phyloP scores from a whole-genome alignment of 2,329 filamentous ascomycete genomes.

The Dothistroma pini region DNA sequence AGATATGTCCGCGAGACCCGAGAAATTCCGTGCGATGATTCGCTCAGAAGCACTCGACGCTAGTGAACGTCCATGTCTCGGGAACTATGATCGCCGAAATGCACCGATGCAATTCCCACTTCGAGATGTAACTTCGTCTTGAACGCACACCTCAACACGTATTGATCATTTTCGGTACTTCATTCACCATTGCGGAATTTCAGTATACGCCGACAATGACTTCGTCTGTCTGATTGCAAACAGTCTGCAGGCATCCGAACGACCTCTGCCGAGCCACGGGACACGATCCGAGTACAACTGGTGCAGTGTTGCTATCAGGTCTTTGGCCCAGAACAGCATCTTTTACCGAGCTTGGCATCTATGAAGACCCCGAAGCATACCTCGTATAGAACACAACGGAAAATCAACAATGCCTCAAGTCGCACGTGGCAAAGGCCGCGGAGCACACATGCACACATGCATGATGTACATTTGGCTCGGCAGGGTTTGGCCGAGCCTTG shows the following conservation, averaged over 20 bases:
- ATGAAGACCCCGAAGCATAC: not conserved
- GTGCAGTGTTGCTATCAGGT: not conserved
- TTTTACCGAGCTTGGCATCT: not conserved
- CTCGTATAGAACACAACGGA: not conserved
- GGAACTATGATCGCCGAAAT: not conserved
- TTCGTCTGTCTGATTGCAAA: no score
- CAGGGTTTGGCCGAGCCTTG: conserved; percentile 4
- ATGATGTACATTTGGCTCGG: conserved; percentile 4
- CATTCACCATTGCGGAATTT: no score
- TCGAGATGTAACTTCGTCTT: not conserved
- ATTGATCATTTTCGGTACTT: no score
- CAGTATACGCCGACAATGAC: no score
- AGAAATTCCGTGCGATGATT: not conserved
- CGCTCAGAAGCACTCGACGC: not conserved
- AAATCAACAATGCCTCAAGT: not conserved
- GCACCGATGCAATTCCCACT: not conserved
- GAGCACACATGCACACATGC: conserved; percentile 1
- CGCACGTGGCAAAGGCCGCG: not conserved
- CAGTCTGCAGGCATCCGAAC: not conserved
- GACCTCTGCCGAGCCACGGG: not conserved
- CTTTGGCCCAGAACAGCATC: not conserved
- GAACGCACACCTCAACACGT: no score
- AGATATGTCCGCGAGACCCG: not conserved
- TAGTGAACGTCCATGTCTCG: not conserved
- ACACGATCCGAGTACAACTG: not conserved